Percentiles rank a stretch among this genome's conserved stretches.
These are phyloP conservation scores for Apiotrichum veenhuisii DNA, from an alignment of 1,284 basidiomycete genomes.

Conservation along the genomic window DNA sequence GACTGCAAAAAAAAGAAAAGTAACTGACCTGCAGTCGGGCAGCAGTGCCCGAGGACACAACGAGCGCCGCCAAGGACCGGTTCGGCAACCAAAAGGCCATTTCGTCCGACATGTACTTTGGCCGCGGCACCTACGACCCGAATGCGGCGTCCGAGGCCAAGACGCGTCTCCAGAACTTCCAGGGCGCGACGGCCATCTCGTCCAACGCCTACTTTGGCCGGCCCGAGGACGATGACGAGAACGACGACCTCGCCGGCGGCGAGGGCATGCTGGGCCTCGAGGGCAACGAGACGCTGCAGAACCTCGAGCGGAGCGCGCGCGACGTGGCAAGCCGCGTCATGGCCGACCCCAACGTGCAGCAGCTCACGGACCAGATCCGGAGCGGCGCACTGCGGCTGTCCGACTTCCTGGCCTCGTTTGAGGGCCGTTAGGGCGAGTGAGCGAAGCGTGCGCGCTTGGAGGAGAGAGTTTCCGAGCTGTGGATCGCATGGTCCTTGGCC, in stretches of 20 bases:
- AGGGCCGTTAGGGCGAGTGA: slow-evolving; percentile 14
- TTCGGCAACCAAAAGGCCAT: slow-evolving; percentile 89
- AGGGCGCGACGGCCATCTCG: slow-evolving; percentile 89
- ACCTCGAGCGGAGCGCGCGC: slow-evolving; percentile 69
- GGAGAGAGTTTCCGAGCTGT: neutral
- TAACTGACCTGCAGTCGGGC: slow-evolving; percentile 22
- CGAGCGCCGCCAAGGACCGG: slow-evolving; percentile 76
- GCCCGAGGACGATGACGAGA: slow-evolving; percentile 63
- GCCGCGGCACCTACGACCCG: slow-evolving; percentile 82
- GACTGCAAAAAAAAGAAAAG: neutral
- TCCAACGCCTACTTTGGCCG: slow-evolving; percentile 94
- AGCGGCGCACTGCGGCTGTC: slow-evolving; percentile 76
- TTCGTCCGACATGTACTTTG: slow-evolving; percentile 97
- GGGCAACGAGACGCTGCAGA: slow-evolving; percentile 61
- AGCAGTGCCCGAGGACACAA: slow-evolving; percentile 59
- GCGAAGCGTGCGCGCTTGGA: neutral
- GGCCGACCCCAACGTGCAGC: slow-evolving; percentile 86
- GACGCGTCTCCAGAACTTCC: slow-evolving; percentile 75
- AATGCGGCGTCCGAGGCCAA: slow-evolving; percentile 70
- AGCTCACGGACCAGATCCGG: slow-evolving; percentile 76
- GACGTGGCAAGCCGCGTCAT: slow-evolving; percentile 75
- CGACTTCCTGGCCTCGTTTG: slow-evolving; percentile 64
- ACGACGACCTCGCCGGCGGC: slow-evolving; percentile 48
- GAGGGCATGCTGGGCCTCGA: slow-evolving; percentile 59
- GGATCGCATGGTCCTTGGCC: neutral